Evolutionary conservation across 805 yeast species (phyloP).

Genomic region (Myxozyma neotropica): DNA sequence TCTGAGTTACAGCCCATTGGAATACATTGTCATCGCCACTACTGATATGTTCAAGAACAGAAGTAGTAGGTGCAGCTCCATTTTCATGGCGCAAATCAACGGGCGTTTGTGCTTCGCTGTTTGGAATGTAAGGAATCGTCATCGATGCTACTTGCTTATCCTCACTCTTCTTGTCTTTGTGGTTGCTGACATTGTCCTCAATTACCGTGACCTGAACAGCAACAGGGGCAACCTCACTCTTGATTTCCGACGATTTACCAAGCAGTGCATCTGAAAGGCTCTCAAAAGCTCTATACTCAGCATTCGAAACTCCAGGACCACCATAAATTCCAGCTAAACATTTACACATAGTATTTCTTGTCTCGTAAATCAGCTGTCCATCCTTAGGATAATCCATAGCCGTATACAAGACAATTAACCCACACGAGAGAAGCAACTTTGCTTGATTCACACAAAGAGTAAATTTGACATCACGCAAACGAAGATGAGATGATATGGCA

Average conservation of each 20-base stretch:
- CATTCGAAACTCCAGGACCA: conserved; percentile 15
- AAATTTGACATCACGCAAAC: conserved; percentile 35
- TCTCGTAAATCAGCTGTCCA: conserved; percentile 75
- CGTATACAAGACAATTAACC: conserved; percentile 49
- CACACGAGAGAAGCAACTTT: conserved; percentile 33
- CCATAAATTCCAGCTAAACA: conserved; percentile 33
- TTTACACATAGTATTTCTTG: conserved; percentile 54
- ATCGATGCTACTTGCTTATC: conserved; percentile 6
- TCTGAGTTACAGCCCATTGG: conserved; percentile 28
- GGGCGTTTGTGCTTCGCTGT: conserved; percentile 22
- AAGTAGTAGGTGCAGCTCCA: background rate
- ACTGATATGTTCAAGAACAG: background rate
- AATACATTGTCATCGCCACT: conserved; percentile 18
- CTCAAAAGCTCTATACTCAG: conserved; percentile 21
- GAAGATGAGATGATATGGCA: conserved; percentile 39
- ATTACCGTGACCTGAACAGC: background rate
- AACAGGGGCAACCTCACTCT: background rate
- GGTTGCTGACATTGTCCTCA: background rate
- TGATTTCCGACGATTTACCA: background rate
- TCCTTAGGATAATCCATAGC: conserved; percentile 81
- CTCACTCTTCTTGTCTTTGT: background rate
- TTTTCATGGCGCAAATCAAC: background rate
- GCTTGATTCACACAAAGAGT: conserved; percentile 41
- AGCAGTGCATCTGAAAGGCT: conserved; percentile 8
- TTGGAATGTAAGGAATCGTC: conserved; percentile 28